Evolutionary conservation across 2,329 filamentous ascomycete genomes (phyloP), one percentile per base, ranked within the genome.

Genomic region (Colletotrichum sp.): DNA sequence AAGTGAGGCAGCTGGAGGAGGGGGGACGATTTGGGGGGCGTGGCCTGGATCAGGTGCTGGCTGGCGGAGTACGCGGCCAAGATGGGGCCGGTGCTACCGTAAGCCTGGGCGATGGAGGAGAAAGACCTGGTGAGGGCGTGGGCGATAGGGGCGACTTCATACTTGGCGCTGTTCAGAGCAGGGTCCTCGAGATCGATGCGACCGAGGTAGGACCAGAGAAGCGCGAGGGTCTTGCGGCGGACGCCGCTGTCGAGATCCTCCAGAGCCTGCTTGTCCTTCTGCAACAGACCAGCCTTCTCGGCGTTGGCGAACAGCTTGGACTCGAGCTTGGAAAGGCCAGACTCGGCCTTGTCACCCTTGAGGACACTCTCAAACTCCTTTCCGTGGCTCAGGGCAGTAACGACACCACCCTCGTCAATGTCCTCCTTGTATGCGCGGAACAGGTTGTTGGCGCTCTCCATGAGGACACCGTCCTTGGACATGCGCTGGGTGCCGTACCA

Each of bases 401-500:
- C 89, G 72, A 98, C 93, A 75, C 93, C 95, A 59, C 94, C 94
- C 81, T 95, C 93, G 78, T 95, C 92, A 78, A 97, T 94, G 78
- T 92, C 91, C 71, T 98, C 96, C 78, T 95, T 93, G 86, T 98
- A 99, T 82, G 98, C 95, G 80, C 93, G 94, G 90, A 99, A 99
- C 75, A 99, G 91, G 79, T 95, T 96, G 85, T 98, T 98, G 80
- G 98, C 96, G 85, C 95, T 98, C 83, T 97, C 95, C 83, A 98
- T 94, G 71, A 98, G 89, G 30, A 99, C 94, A 80, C 95, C 95
- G 85, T 99, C 98, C 87, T 96, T 98, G 49, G 97, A 99, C 85
- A 95, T 92, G 81, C 93, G 92, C 85, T 98, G 96, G 39, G 95
- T 98, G 76, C 98, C 97, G 83, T 99, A 99, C 97, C 97, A 99